These are phyloP conservation scores for Carallia brachiata DNA, from an alignment of 345 rosid genomes.

Conservation along the genomic window DNA sequence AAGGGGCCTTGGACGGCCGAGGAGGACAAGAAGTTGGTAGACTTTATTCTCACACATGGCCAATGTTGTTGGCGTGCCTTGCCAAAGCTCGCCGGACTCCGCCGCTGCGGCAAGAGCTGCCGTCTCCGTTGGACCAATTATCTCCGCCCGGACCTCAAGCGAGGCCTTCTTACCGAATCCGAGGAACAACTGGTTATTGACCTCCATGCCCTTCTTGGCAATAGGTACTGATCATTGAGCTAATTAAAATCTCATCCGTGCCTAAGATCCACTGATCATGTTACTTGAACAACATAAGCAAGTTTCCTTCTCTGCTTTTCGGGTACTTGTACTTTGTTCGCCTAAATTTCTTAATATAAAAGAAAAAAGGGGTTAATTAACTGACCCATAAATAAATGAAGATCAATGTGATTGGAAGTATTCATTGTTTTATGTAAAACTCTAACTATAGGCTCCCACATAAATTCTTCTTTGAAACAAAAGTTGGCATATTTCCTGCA, in stretches of 20 bases:
- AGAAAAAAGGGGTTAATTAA: too few relatives aligned
- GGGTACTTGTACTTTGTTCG: too few relatives aligned
- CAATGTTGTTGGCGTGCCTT: slow-evolving; percentile 80
- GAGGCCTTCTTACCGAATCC: slow-evolving; percentile 60
- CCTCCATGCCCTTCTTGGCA: slow-evolving; percentile 71
- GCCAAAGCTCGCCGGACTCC: slow-evolving; percentile 69
- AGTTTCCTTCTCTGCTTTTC: too few relatives aligned
- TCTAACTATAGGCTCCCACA: too few relatives aligned
- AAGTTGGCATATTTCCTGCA: too few relatives aligned
- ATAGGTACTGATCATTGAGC: slow-evolving; percentile 36
- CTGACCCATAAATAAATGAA: too few relatives aligned
- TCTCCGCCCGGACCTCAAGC: slow-evolving; percentile 73
- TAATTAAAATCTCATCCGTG: background rate
- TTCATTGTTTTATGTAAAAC: too few relatives aligned
- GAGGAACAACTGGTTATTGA: slow-evolving; percentile 65
- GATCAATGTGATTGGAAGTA: too few relatives aligned
- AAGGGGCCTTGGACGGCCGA: slow-evolving; percentile 80
- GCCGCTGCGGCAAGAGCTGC: slow-evolving; percentile 79
- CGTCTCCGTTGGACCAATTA: slow-evolving; percentile 89
- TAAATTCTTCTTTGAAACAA: too few relatives aligned
- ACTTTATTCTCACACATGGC: slow-evolving; percentile 53
- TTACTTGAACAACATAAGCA: too few relatives aligned
- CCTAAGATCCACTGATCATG: too few relatives aligned
- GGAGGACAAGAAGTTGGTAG: slow-evolving; percentile 64
- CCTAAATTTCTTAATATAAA: too few relatives aligned